Conservation (phyloP, 2,329 filamentous ascomycete genomes). For the Cercospora sp. region DNA sequence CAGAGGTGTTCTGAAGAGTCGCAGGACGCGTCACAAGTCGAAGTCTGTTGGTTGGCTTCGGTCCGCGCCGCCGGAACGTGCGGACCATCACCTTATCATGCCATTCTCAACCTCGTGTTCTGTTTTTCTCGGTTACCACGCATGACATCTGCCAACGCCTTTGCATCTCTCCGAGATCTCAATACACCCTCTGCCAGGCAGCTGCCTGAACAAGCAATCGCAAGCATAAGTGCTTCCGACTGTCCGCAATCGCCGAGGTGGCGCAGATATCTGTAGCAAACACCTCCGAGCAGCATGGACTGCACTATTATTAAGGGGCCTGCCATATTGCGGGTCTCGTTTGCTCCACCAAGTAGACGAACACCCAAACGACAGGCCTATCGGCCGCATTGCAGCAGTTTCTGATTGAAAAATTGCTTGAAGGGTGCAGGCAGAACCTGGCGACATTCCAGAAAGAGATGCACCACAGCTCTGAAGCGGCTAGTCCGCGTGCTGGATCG, state of each 20-base stretch:
- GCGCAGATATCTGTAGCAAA: constrained; percentile 7
- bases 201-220: not conserved
- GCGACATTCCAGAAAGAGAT: constrained; percentile 20
- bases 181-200: constrained; percentile 1
- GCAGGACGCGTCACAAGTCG: not conserved
- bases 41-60: not conserved
- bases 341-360: constrained; percentile 21
- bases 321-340: constrained; percentile 14
- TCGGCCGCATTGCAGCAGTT: constrained; percentile 20
- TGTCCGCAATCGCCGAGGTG: constrained; percentile 2
- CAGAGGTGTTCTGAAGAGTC: not conserved
- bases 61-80: not conserved
- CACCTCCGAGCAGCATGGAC: constrained; percentile 10
- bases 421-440: constrained; percentile 11
- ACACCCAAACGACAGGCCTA: constrained; percentile 12
- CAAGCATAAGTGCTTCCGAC: not conserved
- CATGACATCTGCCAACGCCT: not conserved
- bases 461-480: constrained; percentile 13
- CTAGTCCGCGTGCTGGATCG: constrained; percentile 15
- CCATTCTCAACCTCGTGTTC: not conserved
- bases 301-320: constrained; percentile 23
- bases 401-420: constrained; percentile 22
- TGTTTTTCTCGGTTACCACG: not conserved
- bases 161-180: not conserved
- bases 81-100: not conserved